Percentiles rank a stretch among this genome's conserved stretches.
phyloP scores from a whole-genome alignment of 164 flowering plant genomes.

The Echeveria elegans region DNA sequence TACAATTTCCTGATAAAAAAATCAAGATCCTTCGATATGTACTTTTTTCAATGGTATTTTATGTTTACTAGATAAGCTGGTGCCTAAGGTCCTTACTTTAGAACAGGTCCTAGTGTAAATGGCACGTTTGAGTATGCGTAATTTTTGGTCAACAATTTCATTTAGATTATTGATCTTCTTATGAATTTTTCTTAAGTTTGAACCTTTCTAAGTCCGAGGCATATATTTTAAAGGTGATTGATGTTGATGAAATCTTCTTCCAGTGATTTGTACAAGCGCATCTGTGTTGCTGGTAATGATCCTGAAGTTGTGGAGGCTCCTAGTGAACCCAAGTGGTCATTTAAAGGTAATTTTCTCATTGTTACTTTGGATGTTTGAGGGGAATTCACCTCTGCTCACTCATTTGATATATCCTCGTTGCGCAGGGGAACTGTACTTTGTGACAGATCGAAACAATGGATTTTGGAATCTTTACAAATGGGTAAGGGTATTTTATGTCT shows the following conservation, averaged over 20 bases:
- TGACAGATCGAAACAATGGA: constrained; percentile 76
- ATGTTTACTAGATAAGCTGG: not conserved
- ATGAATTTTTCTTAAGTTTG: not conserved
- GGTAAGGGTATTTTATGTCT: constrained; percentile 42
- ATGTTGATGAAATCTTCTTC: not conserved
- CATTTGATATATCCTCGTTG: constrained; percentile 10
- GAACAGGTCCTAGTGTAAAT: not conserved
- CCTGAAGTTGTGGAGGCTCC: constrained; percentile 64
- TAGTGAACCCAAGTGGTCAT: constrained; percentile 91
- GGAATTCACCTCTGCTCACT: not conserved
- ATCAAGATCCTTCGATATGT: not conserved
- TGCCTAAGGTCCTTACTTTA: not conserved
- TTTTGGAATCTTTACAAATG: constrained; percentile 93
- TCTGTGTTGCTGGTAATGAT: constrained; percentile 86
- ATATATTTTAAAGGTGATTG: not conserved
- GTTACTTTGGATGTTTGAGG: not conserved
- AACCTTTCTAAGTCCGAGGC: not conserved
- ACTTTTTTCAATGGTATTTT: not conserved
- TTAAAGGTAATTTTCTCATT: constrained; percentile 34
- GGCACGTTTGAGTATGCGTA: not conserved
- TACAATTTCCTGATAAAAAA: not conserved
- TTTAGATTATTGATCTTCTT: not conserved
- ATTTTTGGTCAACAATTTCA: not conserved
- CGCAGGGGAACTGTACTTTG: constrained; percentile 80
- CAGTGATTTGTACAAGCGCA: constrained; percentile 54